A percentile compares a stretch with the other conserved stretches of the same genome.
These are phyloP conservation scores for Tardiomyces digboiensis DNA, from an alignment of 1,139 yeast species.

Conservation along the genomic window DNA sequence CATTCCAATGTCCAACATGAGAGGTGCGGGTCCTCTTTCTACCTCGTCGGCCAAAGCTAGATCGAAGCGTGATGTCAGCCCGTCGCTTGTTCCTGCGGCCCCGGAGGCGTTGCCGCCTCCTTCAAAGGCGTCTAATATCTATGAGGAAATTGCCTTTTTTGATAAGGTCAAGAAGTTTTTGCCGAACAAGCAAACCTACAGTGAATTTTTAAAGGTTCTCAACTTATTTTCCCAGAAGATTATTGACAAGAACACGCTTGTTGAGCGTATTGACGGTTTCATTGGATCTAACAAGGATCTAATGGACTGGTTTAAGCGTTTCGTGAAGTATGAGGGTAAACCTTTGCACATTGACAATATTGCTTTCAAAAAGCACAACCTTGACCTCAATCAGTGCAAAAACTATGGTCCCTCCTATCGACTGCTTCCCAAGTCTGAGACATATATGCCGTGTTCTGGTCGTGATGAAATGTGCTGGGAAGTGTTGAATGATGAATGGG, in stretches of 20 bases:
- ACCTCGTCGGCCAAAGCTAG: conserved; percentile 10
- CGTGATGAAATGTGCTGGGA: conserved; percentile 99
- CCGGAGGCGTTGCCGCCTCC: conserved; percentile 68
- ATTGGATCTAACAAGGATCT: conserved; percentile 75
- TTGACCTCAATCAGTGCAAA: conserved; percentile 79
- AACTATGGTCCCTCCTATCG: conserved; percentile 86
- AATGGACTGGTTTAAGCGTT: conserved; percentile 82
- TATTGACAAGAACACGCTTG: conserved; percentile 71
- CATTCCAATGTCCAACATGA: conserved; percentile 29
- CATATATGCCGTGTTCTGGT: conserved; percentile 97
- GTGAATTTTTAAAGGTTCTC: conserved; percentile 81
- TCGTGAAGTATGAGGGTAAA: conserved; percentile 70
- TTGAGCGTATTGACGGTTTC: conserved; percentile 78
- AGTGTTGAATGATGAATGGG: conserved; percentile 97
- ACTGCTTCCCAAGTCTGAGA: conserved; percentile 86
- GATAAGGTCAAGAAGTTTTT: conserved; percentile 88
- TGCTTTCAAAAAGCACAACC: conserved; percentile 78
- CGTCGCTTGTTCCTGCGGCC: conserved; percentile 73
- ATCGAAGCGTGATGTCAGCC: conserved; percentile 35
- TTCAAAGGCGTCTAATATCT: conserved; percentile 12
- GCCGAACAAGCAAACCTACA: conserved; percentile 83
- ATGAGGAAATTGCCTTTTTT: conserved; percentile 83
- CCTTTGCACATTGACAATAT: conserved; percentile 70
- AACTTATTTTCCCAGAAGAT: conserved; percentile 86
- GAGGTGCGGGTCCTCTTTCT: conserved; percentile 16